Conservation (phyloP, 148 eudicot genomes). For the Vaccinium myrtillus region DNA sequence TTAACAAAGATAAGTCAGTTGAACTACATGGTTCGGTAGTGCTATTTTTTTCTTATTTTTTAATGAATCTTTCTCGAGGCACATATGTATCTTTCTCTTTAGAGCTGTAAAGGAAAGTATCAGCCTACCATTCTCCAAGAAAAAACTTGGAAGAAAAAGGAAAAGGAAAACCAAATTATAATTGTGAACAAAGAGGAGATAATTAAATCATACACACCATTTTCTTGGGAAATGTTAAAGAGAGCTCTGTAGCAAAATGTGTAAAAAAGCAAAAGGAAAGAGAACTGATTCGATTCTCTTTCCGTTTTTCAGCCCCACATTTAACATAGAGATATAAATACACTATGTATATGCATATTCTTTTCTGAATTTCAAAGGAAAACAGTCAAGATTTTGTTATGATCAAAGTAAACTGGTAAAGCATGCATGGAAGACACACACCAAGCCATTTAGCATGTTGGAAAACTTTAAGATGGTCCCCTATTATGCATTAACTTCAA, state of each 20-base stretch:
- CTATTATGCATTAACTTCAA: not conserved
- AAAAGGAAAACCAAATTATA: conserved; percentile 3
- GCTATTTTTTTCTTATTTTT: not conserved
- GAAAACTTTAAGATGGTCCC: not conserved
- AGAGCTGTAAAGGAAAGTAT: conserved; percentile 20
- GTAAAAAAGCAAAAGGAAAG: conserved; percentile 19
- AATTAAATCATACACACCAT: conserved; percentile 40
- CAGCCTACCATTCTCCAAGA: conserved; percentile 29
- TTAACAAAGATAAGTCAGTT: too few relatives aligned
- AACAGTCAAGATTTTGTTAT: not conserved
- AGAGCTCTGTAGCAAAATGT: conserved; percentile 59
- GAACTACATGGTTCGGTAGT: not conserved
- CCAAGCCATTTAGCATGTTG: not conserved
- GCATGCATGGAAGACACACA: not conserved
- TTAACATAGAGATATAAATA: not conserved
- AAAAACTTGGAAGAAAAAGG: conserved; percentile 4
- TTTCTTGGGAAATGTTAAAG: conserved; percentile 65
- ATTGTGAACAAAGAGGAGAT: conserved; percentile 7
- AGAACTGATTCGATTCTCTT: conserved; percentile 47
- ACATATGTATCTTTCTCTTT: conserved; percentile 8
- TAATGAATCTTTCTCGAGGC: not conserved
- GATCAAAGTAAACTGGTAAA: not conserved
- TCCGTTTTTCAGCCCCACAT: not conserved
- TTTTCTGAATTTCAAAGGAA: not conserved
- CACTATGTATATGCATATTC: not conserved